Conservation (phyloP, 176 grass and related monocot species). For the Juncus effusus region DNA sequence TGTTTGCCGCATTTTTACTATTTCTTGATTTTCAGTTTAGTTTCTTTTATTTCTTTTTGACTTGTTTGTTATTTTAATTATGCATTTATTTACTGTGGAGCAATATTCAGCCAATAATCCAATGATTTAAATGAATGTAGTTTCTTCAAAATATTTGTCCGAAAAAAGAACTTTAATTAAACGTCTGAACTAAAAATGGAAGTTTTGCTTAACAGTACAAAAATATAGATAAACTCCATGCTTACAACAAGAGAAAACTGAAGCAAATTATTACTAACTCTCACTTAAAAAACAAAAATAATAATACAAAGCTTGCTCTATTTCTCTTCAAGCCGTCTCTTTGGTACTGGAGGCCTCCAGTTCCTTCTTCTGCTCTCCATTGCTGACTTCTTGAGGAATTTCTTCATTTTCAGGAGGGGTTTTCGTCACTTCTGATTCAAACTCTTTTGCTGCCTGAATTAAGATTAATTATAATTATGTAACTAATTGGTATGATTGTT, state of each 20-base stretch:
- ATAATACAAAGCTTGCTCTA: not conserved
- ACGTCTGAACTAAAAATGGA: not conserved
- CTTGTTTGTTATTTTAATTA: no score
- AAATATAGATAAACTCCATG: not conserved
- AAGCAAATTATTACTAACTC: constrained; percentile 18
- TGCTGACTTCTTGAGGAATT: constrained; percentile 31
- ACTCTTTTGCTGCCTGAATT: constrained; percentile 72
- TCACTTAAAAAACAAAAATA: not conserved
- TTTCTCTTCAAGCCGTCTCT: constrained; percentile 40
- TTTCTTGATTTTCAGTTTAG: constrained; percentile 9
- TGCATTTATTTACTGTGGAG: no score
- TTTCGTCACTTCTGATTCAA: constrained; percentile 74
- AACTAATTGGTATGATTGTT: no score
- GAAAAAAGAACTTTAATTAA: no score
- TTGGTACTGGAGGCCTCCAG: constrained; percentile 51
- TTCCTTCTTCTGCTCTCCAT: constrained; percentile 40
- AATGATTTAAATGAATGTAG: no score
- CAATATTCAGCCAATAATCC: no score
- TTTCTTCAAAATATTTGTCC: no score
- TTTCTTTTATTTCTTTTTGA: constrained; percentile 11
- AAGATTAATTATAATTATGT: not conserved
- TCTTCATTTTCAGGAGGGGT: constrained; percentile 31
- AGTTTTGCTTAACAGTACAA: not conserved
- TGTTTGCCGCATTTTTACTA: no score
- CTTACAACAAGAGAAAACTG: constrained; percentile 12